These are phyloP conservation scores for Sisymbrium altissimum DNA, from an alignment of 345 rosid genomes.

Conservation along the genomic window DNA sequence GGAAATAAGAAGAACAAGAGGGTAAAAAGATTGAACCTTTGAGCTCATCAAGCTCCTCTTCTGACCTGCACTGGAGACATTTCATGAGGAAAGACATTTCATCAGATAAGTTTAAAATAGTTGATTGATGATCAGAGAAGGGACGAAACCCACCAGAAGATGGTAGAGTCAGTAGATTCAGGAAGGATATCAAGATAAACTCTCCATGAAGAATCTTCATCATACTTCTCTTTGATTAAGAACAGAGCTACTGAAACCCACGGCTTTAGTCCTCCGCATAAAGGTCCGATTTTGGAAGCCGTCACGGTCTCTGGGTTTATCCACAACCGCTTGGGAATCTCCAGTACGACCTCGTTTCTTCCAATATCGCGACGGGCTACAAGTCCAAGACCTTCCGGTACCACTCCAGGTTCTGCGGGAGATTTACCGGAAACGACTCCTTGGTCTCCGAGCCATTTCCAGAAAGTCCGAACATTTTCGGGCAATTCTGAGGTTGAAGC, in stretches of 20 bases:
- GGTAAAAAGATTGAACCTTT: slow-evolving; percentile 51
- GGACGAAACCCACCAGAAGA: slow-evolving; percentile 72
- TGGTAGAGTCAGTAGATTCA: slow-evolving; percentile 64
- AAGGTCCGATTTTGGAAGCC: slow-evolving; percentile 71
- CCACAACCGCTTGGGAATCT: slow-evolving; percentile 79
- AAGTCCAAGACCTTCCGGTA: slow-evolving; percentile 75
- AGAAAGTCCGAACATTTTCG: slow-evolving; percentile 53
- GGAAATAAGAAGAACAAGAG: neutral
- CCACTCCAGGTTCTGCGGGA: slow-evolving; percentile 51
- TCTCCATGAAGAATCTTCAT: slow-evolving; percentile 58
- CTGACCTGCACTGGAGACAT: slow-evolving; percentile 96
- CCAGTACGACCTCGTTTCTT: slow-evolving; percentile 80
- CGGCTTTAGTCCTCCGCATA: slow-evolving; percentile 76
- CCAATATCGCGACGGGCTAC: slow-evolving; percentile 68
- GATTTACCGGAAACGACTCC: slow-evolving; percentile 63
- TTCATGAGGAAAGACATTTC: slow-evolving; percentile 36
- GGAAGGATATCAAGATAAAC: slow-evolving; percentile 85
- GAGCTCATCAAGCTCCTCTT: slow-evolving; percentile 87
- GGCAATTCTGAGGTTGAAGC: slow-evolving; percentile 30
- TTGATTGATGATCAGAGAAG: slow-evolving; percentile 10
- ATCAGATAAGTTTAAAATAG: neutral
- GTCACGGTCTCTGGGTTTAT: slow-evolving; percentile 76
- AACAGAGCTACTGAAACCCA: slow-evolving; percentile 87
- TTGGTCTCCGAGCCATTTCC: slow-evolving; percentile 74
- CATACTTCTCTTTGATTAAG: slow-evolving; percentile 69